A percentile compares a stretch with the other conserved stretches of the same genome.
Conservation (phyloP, 371 early-diverging fungal genomes). For the Fennellomyces sp. region DNA sequence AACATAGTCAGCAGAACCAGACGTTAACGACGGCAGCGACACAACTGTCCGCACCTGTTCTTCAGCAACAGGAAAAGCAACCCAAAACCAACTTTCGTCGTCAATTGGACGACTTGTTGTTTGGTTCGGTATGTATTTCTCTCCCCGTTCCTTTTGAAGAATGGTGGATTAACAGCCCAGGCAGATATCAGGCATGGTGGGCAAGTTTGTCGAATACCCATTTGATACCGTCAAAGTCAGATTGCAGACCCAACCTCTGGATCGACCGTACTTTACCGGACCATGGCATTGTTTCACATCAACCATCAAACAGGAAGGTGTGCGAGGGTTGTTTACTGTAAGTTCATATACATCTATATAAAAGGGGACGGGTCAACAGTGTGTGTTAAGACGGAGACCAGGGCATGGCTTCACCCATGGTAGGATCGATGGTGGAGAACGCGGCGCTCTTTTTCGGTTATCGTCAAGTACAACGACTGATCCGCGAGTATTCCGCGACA, state of each 20-base stretch:
- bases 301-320: slow-evolving; percentile 73
- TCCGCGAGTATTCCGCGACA: slow-evolving; percentile 49
- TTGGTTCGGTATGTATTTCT: slow-evolving; percentile 23
- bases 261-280: slow-evolving; percentile 72
- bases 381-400: too few relatives aligned
- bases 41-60: not conserved
- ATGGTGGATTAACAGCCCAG: not conserved
- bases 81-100: slow-evolving; percentile 18
- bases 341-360: slow-evolving; percentile 12
- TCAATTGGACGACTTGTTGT: slow-evolving; percentile 23
- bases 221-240: slow-evolving; percentile 97
- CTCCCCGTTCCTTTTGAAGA: not conserved
- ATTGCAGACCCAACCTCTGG: slow-evolving; percentile 86
- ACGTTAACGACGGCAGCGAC: slow-evolving; percentile 1
- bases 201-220: slow-evolving; percentile 94
- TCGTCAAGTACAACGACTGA: slow-evolving; percentile 76
- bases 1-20: slow-evolving; percentile 1
- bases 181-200: slow-evolving; percentile 85
- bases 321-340: slow-evolving; percentile 81
- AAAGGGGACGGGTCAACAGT: too few relatives aligned
- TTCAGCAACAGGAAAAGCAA: not conserved
- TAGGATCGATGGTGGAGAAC: slow-evolving; percentile 96
- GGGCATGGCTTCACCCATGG: slow-evolving; percentile 90
- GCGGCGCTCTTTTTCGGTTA: slow-evolving; percentile 90
- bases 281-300: slow-evolving; percentile 84